Evolutionary conservation across 768 basidiomycete species (phyloP), one percentile per base, ranked within the genome.

Genomic region (Hygrocybe coccinea): DNA sequence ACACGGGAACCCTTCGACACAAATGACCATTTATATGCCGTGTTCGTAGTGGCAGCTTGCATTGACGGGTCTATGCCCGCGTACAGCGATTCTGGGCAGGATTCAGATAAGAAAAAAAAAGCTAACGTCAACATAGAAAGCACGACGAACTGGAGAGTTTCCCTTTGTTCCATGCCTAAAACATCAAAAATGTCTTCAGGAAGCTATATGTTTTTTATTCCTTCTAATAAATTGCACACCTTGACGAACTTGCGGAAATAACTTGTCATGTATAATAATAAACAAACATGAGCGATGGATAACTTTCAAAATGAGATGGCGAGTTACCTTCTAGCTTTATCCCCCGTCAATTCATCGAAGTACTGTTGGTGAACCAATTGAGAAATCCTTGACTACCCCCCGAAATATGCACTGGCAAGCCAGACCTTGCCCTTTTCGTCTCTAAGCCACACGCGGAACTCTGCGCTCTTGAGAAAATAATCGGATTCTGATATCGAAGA

Each of bases 241-340:
- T 88, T 89, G 38, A 93, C 85, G 64, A 97, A 97, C 71, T 94
- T 95, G 63, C 87, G 85, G 67, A 97, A 97, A 67, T 95, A 93
- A 64, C 89, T 91, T 50, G 56, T 22, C 54, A 56, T 65, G 61
- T 50, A n/a, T n/a, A n/a, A n/a, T n/a, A n/a, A n/a, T n/a, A n/a
- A n/a, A n/a, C n/a, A n/a, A 4, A 17, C 29, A 37, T 33, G 7
- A n/a, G 35, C n/a, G n/a, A 8, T n/a, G n/a, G 33, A 38, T 36
- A 33, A 41, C 50, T 63, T 67, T 75, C 57, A 73, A 69, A 62
- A 61, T 62, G 59, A 56, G 62, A 56, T 49, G 58, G 19, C 9
- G 10, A 51, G 81, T 67, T 66, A 87, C 83, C 83, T 87, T 61
- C 89, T 80, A 2, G 93, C 86, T 66, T 79, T 85, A 29, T 94